Percentiles rank a stretch among this genome's conserved stretches.
Evolutionary conservation across 257 asterid species (phyloP).

Genomic region (Agastache rugosa): DNA sequence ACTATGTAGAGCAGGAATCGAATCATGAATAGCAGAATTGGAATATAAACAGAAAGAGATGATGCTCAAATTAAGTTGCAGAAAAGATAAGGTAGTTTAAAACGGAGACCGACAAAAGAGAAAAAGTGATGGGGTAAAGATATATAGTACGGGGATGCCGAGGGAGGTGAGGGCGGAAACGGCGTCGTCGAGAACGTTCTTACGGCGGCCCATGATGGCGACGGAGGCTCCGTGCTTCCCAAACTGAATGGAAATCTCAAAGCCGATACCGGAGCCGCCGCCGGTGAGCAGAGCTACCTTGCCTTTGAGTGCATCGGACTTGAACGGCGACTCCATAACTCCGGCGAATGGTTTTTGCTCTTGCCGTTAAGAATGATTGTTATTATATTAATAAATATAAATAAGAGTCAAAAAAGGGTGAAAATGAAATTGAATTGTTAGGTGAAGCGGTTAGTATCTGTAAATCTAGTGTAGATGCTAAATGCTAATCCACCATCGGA

Average conservation of each 20-base stretch:
- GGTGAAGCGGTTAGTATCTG: too few species aligned
- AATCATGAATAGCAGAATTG: neutral
- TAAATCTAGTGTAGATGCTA: too few species aligned
- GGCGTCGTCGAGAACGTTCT: constrained; percentile 64
- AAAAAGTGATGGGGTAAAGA: neutral
- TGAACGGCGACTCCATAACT: constrained; percentile 84
- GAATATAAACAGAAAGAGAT: too few species aligned
- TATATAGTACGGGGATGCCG: constrained; percentile 59
- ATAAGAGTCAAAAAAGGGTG: too few species aligned
- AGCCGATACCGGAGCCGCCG: constrained; percentile 92
- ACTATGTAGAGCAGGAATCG: neutral
- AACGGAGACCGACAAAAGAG: neutral
- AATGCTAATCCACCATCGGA: too few species aligned
- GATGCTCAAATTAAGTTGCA: too few species aligned
- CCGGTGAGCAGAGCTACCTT: constrained; percentile 89
- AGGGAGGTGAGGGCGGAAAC: constrained; percentile 73
- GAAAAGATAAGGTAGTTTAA: neutral
- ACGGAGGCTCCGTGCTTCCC: constrained; percentile 93
- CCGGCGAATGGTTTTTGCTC: neutral
- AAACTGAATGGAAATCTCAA: constrained; percentile 74
- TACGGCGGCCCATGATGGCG: constrained; percentile 95
- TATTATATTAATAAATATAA: too few species aligned
- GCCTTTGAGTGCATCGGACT: constrained; percentile 63
- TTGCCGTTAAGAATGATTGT: too few species aligned
- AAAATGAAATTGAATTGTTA: too few species aligned